Evolutionary conservation across 1,284 basidiomycete species (phyloP), one percentile per base, ranked within the genome.

Genomic region (Leccinum pachyderme): DNA sequence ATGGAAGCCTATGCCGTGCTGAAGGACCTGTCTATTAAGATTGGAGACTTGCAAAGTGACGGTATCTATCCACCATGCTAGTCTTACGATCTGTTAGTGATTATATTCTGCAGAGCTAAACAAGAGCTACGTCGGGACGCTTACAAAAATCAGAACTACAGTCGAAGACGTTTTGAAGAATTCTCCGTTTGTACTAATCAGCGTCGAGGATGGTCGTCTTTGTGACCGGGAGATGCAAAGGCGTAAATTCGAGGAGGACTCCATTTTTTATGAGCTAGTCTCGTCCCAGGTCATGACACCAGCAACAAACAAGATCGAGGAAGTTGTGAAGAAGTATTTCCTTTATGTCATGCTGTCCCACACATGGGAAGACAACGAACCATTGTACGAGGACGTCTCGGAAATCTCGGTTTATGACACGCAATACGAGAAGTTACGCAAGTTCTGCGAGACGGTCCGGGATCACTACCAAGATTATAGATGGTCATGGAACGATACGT

Each of bases 271-370:
- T 18, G 32, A 63, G 13, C 41, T 63, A 5, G 25, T 62, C 35
- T 58, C 56, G 29, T 47, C 53, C 18, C 31, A 15, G 12, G 24
- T 15, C 29, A 46, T 25, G 37, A 25, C 11, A n/a, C 52, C 29
- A 18, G n/a, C 53, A 28, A 25, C 22, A 15, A 8, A n/a, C 3
- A 35, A 25, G 15, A 55, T 63, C 27, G 28, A 53, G 15, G 25
- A 35, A 5, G 49, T 43, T 9, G 48, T 65, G 5, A 35, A 50
- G 27, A 3, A 7, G 11, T 65, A 61, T 43, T 63, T 56, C 43
- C 27, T n/a, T 28, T 63, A 65, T 27, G 51, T 59, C 18, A 63
- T 66, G 63, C 54, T 63, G 35, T 63, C 62, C n/a, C 62, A 63
- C 8, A 63, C 48, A 9, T 63, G 62, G 63, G 59, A 56, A 22